Evolutionary conservation across 176 grass and related monocot genomes (phyloP), one percentile per base, ranked within the genome.

Genomic region (Oropetium thomaeum): DNA sequence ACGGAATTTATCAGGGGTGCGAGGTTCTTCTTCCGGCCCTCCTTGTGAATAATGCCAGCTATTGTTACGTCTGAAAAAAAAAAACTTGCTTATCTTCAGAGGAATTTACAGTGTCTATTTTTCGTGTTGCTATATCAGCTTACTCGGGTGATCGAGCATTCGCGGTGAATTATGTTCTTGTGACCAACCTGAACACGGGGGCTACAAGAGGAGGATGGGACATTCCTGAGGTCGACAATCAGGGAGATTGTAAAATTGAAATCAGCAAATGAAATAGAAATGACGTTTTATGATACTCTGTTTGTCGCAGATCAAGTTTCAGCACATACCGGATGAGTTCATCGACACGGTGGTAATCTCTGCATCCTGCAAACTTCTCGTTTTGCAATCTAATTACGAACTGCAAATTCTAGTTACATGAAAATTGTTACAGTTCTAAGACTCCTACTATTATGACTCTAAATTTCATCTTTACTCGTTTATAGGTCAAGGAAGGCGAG

Each of bases 1-100:
- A 84, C 65, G 11, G 90, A 97, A 48, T 97, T 97, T 79, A 93
- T 97, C 40, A 79, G 79, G 77, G 85, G 90, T 97, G 68, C 11
- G 53, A 42, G 30, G 1, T 2, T 69, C 23, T 70, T n/a, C n/a
- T n/a, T n/a, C n/a, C n/a, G n/a, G n/a, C 17, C 32, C 43, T 62
- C 7, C 70, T 35, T 39, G 10, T 33, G 37, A 54, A 5, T 33
- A 54, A 5, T 33, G 26, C 26, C 47, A 15, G 15, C 19, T 23
- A 29, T 32, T 5, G 29, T 15, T 27, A 47, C 28, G 43, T 2
- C 53, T 40, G 4, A 23, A 44, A 17, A 49, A 20, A 12, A 49
- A 2, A 25, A n/a, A 17, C 1, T n/a, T 13, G 8, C 0, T 49
- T 15, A 4, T 47, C 10, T 32, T 63, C 19, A 31, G 32, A 3